These are phyloP conservation scores for Didymella sp. DNA, from an alignment of 2,329 filamentous ascomycete genomes.

Conservation along the genomic window DNA sequence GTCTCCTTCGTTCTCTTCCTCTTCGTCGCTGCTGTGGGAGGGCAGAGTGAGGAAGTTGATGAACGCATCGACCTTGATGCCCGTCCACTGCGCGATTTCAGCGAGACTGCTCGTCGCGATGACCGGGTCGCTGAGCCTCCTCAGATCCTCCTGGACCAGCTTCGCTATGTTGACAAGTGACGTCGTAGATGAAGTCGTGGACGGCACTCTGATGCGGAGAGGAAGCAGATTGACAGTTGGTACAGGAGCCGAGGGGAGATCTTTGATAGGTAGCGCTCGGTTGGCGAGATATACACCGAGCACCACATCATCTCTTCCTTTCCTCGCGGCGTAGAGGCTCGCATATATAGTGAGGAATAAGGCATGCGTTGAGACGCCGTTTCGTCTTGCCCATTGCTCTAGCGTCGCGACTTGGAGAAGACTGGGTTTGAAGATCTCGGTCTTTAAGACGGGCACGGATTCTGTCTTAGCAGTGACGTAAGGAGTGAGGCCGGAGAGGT, in stretches of 20 bases:
- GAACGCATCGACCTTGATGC: constrained; percentile 71
- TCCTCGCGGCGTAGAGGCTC: constrained; percentile 53
- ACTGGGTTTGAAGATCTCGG: constrained; percentile 58
- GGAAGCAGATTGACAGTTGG: constrained; percentile 85
- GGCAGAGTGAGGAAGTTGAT: constrained; percentile 79
- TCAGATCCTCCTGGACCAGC: constrained; percentile 72
- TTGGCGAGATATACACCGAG: constrained; percentile 88
- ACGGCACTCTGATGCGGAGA: constrained; percentile 59
- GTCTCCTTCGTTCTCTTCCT: constrained; percentile 17
- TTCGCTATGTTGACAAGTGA: constrained; percentile 61
- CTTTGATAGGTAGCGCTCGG: constrained; percentile 62
- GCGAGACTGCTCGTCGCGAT: constrained; percentile 68
- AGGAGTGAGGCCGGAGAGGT: constrained; percentile 46
- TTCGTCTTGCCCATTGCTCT: constrained; percentile 52
- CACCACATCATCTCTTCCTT: constrained; percentile 58
- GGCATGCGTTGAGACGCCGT: constrained; percentile 72
- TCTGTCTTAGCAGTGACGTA: constrained; percentile 28
- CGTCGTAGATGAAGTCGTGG: constrained; percentile 32
- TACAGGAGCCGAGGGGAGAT: constrained; percentile 60
- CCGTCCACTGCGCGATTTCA: constrained; percentile 79
- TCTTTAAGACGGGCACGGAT: constrained; percentile 37
- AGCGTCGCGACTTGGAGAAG: constrained; percentile 55
- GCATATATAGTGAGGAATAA: constrained; percentile 78
- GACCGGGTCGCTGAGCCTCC: constrained; percentile 62
- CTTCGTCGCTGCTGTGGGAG: constrained; percentile 4